Base-by-base conservation (phyloP, 257 asterid genomes). In the Echium plantagineum region DNA sequence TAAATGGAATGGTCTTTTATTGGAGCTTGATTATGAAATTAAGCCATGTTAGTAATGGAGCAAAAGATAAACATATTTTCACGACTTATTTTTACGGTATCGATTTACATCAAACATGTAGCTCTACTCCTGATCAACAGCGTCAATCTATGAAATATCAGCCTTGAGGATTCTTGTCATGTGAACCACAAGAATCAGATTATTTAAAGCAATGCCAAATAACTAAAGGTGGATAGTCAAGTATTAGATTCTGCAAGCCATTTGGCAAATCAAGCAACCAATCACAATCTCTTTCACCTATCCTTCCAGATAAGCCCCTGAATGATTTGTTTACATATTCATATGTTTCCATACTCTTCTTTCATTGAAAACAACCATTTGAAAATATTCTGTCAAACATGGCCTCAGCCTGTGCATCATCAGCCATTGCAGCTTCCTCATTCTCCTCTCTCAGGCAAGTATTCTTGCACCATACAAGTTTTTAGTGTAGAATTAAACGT, bases 351-450 rank as follows among this genome's bases (percentile, higher is more conserved):
- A 38, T 20, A 48, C 60, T 56, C 55, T 9, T 55, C 4, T 21
- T 72, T 61, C 78, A 58, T 57, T 63, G 63, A 66, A 61, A 73
- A 69, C 66, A 38, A 17, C 58, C 21, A 57, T 22, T 21, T 21
- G 59, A 24, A 47, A 61, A 51, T 52, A 57, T 52, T 21, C 55
- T 52, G 69, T 57, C 21, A 24, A 47, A 55, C 71, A 87, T 88
- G 98, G 96, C 97, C 66, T 79, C 94, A 21, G 88, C 93, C 63
- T 85, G 87, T 71, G 96, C 96, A 64, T 81, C 98, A 30, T 84
- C 97, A 26, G 75, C 96, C 76, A 83, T 90, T 74, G 95, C 96
- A 59, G 94, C 96, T 64, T 88, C 72, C 24, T 81, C 96, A 19
- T 72, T 84, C 83, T 82, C 97, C 62, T 81, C 95, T 51, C 89